phyloP scores from a whole-genome alignment of 805 yeast species.

The Candida maris region DNA sequence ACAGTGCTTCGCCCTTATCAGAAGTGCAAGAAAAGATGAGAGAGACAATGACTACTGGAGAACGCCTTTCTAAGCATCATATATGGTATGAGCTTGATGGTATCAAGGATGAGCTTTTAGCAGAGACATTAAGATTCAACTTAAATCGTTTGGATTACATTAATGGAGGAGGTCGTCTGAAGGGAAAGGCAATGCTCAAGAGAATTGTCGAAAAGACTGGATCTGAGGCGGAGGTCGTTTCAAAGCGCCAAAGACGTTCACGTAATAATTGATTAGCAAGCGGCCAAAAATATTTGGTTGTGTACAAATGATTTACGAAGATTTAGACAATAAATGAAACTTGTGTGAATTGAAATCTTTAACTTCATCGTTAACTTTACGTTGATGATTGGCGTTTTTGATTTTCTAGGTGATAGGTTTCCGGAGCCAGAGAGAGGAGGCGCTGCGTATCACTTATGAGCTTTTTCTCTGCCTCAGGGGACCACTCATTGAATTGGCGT shows the following conservation, averaged over 20 bases:
- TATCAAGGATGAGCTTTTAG: constrained; percentile 59
- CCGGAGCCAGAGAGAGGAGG: constrained; percentile 14
- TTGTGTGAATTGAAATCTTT: too few species aligned
- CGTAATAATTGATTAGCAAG: too few species aligned
- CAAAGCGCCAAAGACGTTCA: constrained; percentile 15
- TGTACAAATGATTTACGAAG: too few species aligned
- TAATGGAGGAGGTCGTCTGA: constrained; percentile 32
- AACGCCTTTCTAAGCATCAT: constrained; percentile 55
- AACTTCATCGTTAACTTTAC: too few species aligned
- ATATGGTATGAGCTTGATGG: constrained; percentile 87
- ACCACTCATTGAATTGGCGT: constrained; percentile 32
- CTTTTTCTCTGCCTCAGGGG: constrained; percentile 26
- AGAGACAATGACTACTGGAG: constrained; percentile 54
- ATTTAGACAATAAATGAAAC: too few species aligned
- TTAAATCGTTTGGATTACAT: constrained; percentile 39
- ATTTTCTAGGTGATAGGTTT: too few species aligned
- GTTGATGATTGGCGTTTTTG: too few species aligned
- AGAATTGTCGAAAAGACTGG: constrained; percentile 28
- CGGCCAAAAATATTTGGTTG: too few species aligned
- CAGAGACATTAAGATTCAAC: constrained; percentile 59
- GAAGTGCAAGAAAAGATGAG: constrained; percentile 62
- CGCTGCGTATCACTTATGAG: constrained; percentile 16
- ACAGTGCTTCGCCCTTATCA: constrained; percentile 58
- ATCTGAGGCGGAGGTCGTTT: constrained; percentile 20
- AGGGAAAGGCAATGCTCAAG: constrained; percentile 32